A percentile compares a stretch with the other conserved stretches of the same genome.
Conservation (phyloP, 2,329 filamentous ascomycete genomes). For the Aureobasidium mangrovei region DNA sequence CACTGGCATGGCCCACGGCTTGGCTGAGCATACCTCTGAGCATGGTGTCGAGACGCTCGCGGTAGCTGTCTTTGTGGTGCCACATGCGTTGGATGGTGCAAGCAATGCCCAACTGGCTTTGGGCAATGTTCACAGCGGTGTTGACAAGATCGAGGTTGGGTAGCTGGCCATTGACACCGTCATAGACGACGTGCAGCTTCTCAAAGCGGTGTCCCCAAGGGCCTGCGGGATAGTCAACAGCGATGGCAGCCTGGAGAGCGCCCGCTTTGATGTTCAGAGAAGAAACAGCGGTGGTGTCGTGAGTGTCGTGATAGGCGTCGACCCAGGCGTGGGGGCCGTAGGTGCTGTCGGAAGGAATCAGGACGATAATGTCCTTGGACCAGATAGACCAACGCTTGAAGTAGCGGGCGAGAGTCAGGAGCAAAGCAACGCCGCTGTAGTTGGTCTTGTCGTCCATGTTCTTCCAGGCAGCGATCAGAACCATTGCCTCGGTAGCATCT, state of each 20-base stretch:
- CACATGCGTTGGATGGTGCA: conserved; percentile 81
- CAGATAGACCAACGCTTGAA: conserved; percentile 97
- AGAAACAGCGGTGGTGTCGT: conserved; percentile 60
- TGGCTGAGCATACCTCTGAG: conserved; percentile 88
- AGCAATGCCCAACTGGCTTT: conserved; percentile 83
- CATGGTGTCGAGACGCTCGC: conserved; percentile 77
- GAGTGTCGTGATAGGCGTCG: conserved; percentile 90
- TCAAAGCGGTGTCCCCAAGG: conserved; percentile 72
- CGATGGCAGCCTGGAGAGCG: conserved; percentile 82
- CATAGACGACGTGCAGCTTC: conserved; percentile 83
- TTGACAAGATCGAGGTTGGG: conserved; percentile 96
- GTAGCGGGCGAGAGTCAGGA: conserved; percentile 81
- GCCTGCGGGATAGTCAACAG: conserved; percentile 73
- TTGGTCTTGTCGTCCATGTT: conserved; percentile 74
- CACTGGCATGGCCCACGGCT: conserved; percentile 77
- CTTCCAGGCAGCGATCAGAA: conserved; percentile 80
- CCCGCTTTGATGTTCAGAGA: conserved; percentile 84
- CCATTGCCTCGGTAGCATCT: conserved; percentile 94
- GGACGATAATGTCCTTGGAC: conserved; percentile 96
- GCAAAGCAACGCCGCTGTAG: conserved; percentile 75
- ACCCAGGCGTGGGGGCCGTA: conserved; percentile 94
- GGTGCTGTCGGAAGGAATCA: conserved; percentile 80
- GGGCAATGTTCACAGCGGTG: conserved; percentile 78
- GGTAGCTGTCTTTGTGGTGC: conserved; percentile 66
- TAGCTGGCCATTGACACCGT: conserved; percentile 89